Evolutionary conservation across 1,284 basidiomycete species (phyloP).

Genomic region (Pseudozyma thailandica): DNA sequence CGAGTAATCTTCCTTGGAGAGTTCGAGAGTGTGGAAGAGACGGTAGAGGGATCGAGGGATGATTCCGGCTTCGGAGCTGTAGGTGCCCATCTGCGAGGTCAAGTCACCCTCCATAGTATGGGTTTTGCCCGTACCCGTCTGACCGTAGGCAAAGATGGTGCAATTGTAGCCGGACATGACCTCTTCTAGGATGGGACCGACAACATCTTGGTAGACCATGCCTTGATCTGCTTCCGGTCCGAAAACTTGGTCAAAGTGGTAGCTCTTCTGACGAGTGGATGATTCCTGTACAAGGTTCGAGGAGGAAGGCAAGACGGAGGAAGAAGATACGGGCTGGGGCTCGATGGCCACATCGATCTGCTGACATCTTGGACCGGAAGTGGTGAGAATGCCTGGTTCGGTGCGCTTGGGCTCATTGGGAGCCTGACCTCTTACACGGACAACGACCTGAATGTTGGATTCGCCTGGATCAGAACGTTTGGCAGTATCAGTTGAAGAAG

Average conservation of each 20-base stretch:
- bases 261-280: constrained; percentile 57
- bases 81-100: constrained; percentile 76
- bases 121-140: constrained; percentile 99
- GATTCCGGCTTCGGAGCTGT: constrained; percentile 90
- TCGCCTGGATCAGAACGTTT: constrained; percentile 41
- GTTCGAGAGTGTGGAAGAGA: constrained; percentile 88
- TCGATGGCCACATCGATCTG: constrained; percentile 59
- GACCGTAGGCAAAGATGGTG: constrained; percentile 97
- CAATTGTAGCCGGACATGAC: constrained; percentile 96
- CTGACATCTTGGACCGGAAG: constrained; percentile 56
- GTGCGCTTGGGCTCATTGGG: constrained; percentile 39
- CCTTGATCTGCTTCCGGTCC: constrained; percentile 97
- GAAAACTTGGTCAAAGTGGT: constrained; percentile 73
- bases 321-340: constrained; percentile 44
- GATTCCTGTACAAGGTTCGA: constrained; percentile 42
- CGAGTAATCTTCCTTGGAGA: constrained; percentile 78
- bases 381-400: constrained; percentile 45
- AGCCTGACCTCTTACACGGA: constrained; percentile 57
- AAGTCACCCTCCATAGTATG: constrained; percentile 70
- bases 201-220: constrained; percentile 92
- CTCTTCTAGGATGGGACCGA: constrained; percentile 89
- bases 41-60: constrained; percentile 95
- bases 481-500: constrained; percentile 18
- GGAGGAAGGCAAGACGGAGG: constrained; percentile 26
- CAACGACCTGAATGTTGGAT: constrained; percentile 65